Evolutionary conservation across 306 rosid genomes (phyloP).

Genomic region (Begonia masoniana): DNA sequence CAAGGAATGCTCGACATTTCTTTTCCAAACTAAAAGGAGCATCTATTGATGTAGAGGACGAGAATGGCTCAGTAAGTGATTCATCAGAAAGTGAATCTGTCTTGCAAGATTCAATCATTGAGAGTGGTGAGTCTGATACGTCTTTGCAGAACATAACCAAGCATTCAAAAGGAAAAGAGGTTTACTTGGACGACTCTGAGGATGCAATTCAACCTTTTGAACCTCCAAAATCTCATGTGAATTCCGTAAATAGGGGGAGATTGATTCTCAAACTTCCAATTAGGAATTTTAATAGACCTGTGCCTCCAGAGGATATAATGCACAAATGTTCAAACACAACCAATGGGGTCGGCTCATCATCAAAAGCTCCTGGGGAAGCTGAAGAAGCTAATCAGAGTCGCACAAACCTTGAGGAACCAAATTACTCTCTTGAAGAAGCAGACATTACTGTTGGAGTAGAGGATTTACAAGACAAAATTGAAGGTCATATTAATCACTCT

Average conservation of each 20-base stretch:
- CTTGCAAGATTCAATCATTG: conserved; percentile 47
- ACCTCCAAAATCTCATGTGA: conserved; percentile 25
- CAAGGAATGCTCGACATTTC: conserved; percentile 74
- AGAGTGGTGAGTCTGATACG: conserved; percentile 68
- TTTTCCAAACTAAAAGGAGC: conserved; percentile 76
- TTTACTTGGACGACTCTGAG: conserved; percentile 34
- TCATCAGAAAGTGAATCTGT: conserved; percentile 74
- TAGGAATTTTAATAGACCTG: conserved; percentile 35
- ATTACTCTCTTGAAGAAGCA: conserved; percentile 16
- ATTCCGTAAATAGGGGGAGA: conserved; percentile 43
- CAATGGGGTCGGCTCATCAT: conserved; percentile 52
- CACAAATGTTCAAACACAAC: conserved; percentile 23
- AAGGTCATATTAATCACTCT: conserved; percentile 28
- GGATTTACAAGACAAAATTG: conserved; percentile 16
- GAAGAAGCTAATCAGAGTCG: conserved; percentile 20
- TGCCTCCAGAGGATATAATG: conserved; percentile 8
- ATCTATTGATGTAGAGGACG: conserved; percentile 67
- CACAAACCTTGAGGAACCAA: conserved; percentile 20
- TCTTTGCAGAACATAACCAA: conserved; percentile 30
- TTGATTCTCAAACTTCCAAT: conserved; percentile 65
- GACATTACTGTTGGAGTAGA: conserved; percentile 17
- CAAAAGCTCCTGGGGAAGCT: conserved; percentile 36
- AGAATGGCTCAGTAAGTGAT: conserved; percentile 53
- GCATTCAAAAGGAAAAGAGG: conserved; percentile 59
- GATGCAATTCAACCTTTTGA: conserved; percentile 26